Percentiles rank a stretch among this genome's conserved stretches.
These are phyloP conservation scores for Salix udensis DNA, from an alignment of 345 rosid species.

Conservation along the genomic window DNA sequence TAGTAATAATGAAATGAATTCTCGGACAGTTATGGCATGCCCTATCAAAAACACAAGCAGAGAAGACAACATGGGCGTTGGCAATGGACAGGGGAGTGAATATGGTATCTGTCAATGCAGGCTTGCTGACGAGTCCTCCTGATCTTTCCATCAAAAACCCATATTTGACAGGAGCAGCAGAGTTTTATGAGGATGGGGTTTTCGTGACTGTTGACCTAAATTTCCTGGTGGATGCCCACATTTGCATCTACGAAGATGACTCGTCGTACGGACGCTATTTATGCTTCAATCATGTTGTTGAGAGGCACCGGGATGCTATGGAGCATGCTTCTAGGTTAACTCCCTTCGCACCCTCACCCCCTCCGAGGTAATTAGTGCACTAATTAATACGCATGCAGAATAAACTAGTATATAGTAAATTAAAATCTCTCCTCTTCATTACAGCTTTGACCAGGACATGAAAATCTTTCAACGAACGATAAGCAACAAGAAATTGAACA, in stretches of 20 bases:
- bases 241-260: conserved; percentile 51
- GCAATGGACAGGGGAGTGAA: conserved; percentile 67
- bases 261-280: conserved; percentile 57
- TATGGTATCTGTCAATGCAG: conserved; percentile 62
- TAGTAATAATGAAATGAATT: not conserved
- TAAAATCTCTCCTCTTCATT: not conserved
- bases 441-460: conserved; percentile 35
- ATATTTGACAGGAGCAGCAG: conserved; percentile 65
- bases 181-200: conserved; percentile 67
- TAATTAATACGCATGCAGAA: too few species aligned
- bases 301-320: conserved; percentile 36
- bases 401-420: not conserved
- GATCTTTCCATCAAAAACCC: conserved; percentile 44
- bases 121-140: conserved; percentile 43
- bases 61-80: conserved; percentile 72
- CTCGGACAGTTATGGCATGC: conserved; percentile 59
- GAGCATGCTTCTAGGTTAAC: conserved; percentile 36
- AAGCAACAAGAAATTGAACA: conserved; percentile 55
- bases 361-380: conserved; percentile 16
- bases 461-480: conserved; percentile 42
- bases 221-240: conserved; percentile 52
- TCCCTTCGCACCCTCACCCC: conserved; percentile 26
- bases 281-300: conserved; percentile 53
- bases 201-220: conserved; percentile 48
- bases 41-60: conserved; percentile 55